Evolutionary conservation across 768 basidiomycete genomes (phyloP), one percentile per base, ranked within the genome.

Genomic region (Mrakia hoshinonis): DNA sequence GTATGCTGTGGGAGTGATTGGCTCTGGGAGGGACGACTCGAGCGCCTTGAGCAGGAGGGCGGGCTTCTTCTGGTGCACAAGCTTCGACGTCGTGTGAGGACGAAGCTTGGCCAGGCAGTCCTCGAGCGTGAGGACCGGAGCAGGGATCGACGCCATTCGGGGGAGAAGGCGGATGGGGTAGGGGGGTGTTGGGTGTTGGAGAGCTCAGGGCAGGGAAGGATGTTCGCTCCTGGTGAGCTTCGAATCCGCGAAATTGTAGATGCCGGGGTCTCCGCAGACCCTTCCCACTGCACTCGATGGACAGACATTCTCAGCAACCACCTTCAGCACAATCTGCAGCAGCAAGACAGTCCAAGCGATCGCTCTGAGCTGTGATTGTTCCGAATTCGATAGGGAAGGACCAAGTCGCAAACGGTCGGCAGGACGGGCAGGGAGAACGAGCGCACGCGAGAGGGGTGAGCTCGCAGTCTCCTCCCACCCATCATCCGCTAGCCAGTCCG

Each of bases 41-140:
- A 98, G 82, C 2, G 92, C 94, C 69, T 84, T 80, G 54, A 98
- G 84, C 29, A 98, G 85, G 58, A 85, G 86, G 34, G 94, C 95
- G 5, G 93, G 92, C 69, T 88, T 85, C 78, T 91, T 91, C 81
- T 97, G 93, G 77, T 95, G 90, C 1, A 87, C 78, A n/a, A 94
- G 82, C 9, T 85, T 83, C 0, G 92, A 94, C 39, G 85, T 85
- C 1, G 87, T 87, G 76, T 96, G 91, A 6, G 89, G 89, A 68
- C 94, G 84, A 76, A 96, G 91, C 82, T 94, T 97, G 69, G 86
- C 82, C 63, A 95, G 82, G 11, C 77, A 73, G n/a, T 71, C 75
- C 58, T 77, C 73, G 43, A 76, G 58, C 20, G 69, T 52, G 60
- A 70, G 49, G 36, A 36, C 69, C 9, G 58, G 60, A n/a, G 64